Conservation (phyloP, 2,329 filamentous ascomycete genomes). For the Ophiostoma populinum region DNA sequence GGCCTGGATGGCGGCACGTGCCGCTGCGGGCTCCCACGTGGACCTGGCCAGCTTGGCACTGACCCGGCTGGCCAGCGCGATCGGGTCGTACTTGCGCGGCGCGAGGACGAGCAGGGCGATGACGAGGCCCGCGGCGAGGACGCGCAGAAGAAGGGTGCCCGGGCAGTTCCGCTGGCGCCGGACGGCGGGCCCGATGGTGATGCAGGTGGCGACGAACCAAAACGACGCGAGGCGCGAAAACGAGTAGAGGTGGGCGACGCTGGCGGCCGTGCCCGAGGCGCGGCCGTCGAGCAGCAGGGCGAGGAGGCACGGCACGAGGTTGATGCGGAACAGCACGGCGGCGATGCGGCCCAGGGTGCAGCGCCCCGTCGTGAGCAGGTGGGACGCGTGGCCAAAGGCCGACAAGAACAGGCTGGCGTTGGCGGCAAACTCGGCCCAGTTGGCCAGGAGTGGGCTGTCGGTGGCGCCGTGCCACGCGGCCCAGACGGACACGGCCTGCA, state of each 20-base stretch:
- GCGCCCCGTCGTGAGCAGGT: conserved; percentile 37
- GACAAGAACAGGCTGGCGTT: conserved; percentile 45
- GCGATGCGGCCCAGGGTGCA: conserved; percentile 36
- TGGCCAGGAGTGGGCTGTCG: conserved; percentile 31
- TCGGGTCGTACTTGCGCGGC: not conserved
- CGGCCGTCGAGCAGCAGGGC: conserved; percentile 30
- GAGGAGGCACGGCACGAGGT: conserved; percentile 34
- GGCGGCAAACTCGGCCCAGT: conserved; percentile 34
- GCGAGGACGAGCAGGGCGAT: conserved; percentile 6
- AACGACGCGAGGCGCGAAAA: conserved; percentile 41
- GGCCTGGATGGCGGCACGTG: conserved; percentile 3
- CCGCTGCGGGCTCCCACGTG: conserved; percentile 1
- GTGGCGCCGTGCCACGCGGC: conserved; percentile 37
- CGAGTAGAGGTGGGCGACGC: conserved; percentile 28
- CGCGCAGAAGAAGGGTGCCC: conserved; percentile 7
- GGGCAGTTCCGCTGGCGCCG: conserved; percentile 23
- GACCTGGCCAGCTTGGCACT: not conserved
- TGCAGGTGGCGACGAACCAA: conserved; percentile 43
- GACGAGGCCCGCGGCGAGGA: not conserved
- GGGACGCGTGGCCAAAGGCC: conserved; percentile 42
- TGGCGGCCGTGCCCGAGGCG: conserved; percentile 27
- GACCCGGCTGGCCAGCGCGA: conserved; percentile 2
- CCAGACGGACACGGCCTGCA: conserved; percentile 36
- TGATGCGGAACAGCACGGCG: conserved; percentile 36
- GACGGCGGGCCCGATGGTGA: conserved; percentile 27